phyloP scores from a whole-genome alignment of 176 grass and related monocot species.

The Puya raimondii region DNA sequence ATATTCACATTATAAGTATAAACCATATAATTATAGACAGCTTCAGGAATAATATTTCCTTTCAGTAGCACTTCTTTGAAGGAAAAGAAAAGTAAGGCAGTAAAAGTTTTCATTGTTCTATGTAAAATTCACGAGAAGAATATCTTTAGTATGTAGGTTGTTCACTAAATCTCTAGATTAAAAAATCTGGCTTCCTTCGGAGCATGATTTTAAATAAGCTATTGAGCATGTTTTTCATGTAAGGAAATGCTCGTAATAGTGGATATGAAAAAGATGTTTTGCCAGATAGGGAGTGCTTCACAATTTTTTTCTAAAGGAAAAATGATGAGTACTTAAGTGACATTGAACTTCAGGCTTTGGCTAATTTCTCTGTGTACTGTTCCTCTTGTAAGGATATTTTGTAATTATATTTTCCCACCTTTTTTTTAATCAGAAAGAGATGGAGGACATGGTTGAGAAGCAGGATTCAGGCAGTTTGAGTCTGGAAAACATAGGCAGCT shows the following conservation, averaged over 20 bases:
- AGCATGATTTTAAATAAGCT: neutral
- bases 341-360: neutral
- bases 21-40: neutral
- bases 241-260: neutral
- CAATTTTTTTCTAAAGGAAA: neutral
- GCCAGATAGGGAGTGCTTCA: neutral
- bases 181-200: neutral
- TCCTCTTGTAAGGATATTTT: neutral
- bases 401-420: neutral
- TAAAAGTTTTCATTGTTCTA: neutral
- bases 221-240: neutral
- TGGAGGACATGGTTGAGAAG: conserved; percentile 61
- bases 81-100: neutral
- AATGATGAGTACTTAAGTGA: neutral
- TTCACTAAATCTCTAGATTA: neutral
- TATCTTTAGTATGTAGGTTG: neutral
- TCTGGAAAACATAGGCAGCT: conserved; percentile 30
- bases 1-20: neutral
- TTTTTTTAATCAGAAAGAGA: conserved; percentile 51
- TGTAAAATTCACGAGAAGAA: neutral
- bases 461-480: conserved; percentile 29
- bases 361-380: neutral
- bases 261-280: neutral
- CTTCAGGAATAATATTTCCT: neutral
- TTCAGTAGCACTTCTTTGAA: neutral